Evolutionary conservation across 2,329 filamentous ascomycete species (phyloP), one percentile per base, ranked within the genome.

Genomic region (Incumbomyces lentus): DNA sequence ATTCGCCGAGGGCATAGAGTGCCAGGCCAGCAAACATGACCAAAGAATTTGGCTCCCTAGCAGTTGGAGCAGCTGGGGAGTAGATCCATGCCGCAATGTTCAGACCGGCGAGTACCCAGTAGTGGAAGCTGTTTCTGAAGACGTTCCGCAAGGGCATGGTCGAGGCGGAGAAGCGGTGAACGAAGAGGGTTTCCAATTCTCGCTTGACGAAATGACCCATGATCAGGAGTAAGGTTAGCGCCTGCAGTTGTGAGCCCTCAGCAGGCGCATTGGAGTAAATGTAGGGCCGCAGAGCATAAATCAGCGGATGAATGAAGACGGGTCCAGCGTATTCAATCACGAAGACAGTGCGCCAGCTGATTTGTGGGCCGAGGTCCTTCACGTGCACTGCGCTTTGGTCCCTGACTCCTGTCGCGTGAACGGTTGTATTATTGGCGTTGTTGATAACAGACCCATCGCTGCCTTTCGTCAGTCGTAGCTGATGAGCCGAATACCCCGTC

Each of bases 261-360:
- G 58, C 73, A 50, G 61, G 64, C 54, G 67, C 64, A 49, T 66
- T 71, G 53, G 72, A 72, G 68, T 87, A 88, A 58, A 88, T 71
- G 63, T 83, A 80, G 18, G 84, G 79, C 40, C 88, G 84, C 46
- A 85, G 71, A 56, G 76, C 66, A 64, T 77, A 81, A 64, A 88
- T 73, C 58, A 86, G 71, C 37, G 79, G 77, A 70, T 95, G 89
- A 69, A 96, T 84, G 59, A 95, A 68, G 59, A 96, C 76, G 5
- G 92, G 92, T 3, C 92, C 92, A 55, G 92, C 69, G 67, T 98
- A 98, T 69, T 98, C 92, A 70, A 95, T 81, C 52, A 95, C 70
- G 73, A 90, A 98, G 64, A 96, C 90, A 50, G 86, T 92, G 54
- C 81, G 82, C 92, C 92, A 98, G 52, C 79, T 80, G 47, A 95